Conservation (phyloP, 1,284 basidiomycete species). For the Neolentinus lepideus region DNA sequence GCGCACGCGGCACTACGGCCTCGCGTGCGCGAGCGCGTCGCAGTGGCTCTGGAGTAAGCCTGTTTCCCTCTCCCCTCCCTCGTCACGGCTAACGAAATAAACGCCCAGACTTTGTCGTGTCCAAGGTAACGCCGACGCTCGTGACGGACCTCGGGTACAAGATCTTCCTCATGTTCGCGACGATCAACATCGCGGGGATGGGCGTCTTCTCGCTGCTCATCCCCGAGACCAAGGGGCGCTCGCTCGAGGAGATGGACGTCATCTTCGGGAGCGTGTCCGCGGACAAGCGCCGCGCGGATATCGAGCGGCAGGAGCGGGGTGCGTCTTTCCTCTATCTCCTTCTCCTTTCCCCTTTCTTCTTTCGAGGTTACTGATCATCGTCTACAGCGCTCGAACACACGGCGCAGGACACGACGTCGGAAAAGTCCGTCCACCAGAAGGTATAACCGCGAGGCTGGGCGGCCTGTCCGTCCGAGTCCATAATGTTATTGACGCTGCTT, state of each 20-base stretch:
- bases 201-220: conserved; percentile 33
- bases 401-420: conserved; percentile 4
- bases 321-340: conserved; percentile 4
- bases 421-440: conserved; percentile 5
- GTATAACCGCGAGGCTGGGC: conserved; percentile 5
- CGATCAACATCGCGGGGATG: conserved; percentile 44
- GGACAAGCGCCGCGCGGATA: conserved; percentile 50
- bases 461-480: no score
- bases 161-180: conserved; percentile 63
- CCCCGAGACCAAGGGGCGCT: conserved; percentile 72
- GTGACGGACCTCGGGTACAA: conserved; percentile 55
- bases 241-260: conserved; percentile 76
- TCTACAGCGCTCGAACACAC: conserved; percentile 9
- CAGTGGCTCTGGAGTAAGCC: conserved; percentile 76
- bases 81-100: not conserved
- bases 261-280: conserved; percentile 64
- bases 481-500: no score
- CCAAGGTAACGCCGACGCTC: conserved; percentile 66
- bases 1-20: conserved; percentile 70
- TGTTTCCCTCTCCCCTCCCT: not conserved
- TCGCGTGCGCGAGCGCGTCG: conserved; percentile 60
- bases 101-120: conserved; percentile 57
- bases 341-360: not conserved
- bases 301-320: conserved; percentile 39
- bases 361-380: not conserved